Percentiles rank a stretch among this genome's conserved stretches.
phyloP scores from a whole-genome alignment of 768 basidiomycete species.

The Thelephora aurantiotincta region DNA sequence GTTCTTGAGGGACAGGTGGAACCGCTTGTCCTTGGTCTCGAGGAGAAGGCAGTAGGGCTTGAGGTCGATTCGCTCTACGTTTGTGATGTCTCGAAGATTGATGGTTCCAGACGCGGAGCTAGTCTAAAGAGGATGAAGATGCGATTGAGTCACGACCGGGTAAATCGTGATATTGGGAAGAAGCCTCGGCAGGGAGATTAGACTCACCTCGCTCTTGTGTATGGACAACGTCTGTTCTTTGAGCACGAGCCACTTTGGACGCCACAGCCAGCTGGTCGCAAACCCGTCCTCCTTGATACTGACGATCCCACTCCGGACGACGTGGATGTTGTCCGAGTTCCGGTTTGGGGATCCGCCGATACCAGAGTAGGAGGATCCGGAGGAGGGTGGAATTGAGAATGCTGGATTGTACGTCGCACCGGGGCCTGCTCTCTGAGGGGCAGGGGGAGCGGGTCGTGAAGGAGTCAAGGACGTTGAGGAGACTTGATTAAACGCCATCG shows the following conservation, averaged over 20 bases:
- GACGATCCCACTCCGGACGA: slow-evolving; percentile 60
- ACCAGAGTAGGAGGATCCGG: slow-evolving; percentile 56
- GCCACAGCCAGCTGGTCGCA: slow-evolving; percentile 74
- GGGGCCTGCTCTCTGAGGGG: slow-evolving; percentile 37
- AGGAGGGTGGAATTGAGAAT: slow-evolving; percentile 47
- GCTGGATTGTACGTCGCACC: slow-evolving; percentile 45
- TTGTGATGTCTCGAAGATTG: slow-evolving; percentile 61
- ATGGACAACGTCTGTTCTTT: slow-evolving; percentile 67
- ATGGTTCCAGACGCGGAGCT: slow-evolving; percentile 36
- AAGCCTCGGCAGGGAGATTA: neutral
- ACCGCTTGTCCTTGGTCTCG: slow-evolving; percentile 74
- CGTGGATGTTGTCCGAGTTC: slow-evolving; percentile 24
- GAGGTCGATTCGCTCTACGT: slow-evolving; percentile 83
- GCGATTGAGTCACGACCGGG: neutral
- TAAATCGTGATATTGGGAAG: too few species aligned
- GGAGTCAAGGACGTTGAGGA: slow-evolving; percentile 54
- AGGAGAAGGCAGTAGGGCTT: slow-evolving; percentile 90
- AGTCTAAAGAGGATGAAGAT: neutral
- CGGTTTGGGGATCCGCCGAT: slow-evolving; percentile 72
- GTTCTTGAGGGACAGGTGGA: slow-evolving; percentile 71
- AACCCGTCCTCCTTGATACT: slow-evolving; percentile 92
- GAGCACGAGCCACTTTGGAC: slow-evolving; percentile 80
- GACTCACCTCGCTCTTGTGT: slow-evolving; percentile 86
- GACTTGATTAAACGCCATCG: slow-evolving; percentile 36
- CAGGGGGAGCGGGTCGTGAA: slow-evolving; percentile 64